Base-by-base conservation (phyloP, 2,329 filamentous ascomycete genomes). In the Cordyceps cateniannulata region DNA sequence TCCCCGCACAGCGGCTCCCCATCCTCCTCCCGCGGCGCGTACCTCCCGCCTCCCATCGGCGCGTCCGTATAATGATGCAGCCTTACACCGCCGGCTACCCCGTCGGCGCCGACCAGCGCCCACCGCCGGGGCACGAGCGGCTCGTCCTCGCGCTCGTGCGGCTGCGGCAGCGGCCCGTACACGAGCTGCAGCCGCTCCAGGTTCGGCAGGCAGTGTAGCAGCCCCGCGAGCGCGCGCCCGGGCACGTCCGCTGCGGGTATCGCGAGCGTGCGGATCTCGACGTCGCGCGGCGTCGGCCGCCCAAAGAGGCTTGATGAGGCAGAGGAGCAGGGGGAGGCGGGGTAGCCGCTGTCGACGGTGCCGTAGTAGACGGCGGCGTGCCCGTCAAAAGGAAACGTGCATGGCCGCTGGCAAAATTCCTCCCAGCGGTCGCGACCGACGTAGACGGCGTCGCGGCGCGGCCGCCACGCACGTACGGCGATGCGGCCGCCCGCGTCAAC, bases 331-430 rank as follows among this genome's bases (percentile, higher is more conserved):
- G 40, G 14, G 40, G 20, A 27, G 54, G 40, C 40, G 40, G 20
- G 27, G 54, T 57, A 57, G 7, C 54, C 54, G 44, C 54, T 24
- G 44, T 57, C 54, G 6, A 48, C 54, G 25, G 54, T 57, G n/a
- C 54, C 54, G 44, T 57, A 48, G 42, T 45, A 44, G n/a, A 57
- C 54, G 25, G 54, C 54, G 25, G 54, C 54, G 27, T 32, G 27
- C 27, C 42, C 44, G 54, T 57, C 44, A 48, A 57, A 57, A 5
- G 54, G 54, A 29, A 57, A 57, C 27, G 54, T 48, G 54, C 54
- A 57, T 9, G 54, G 25, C 25, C 54, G 54, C 54, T 12, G 42
- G 29, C 42, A 47, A 38, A 57, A 57, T 5, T 35, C 40, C n/a
- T 47, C 40, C 44, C 54, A 57, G 18, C 24, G 24, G n/a, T 56